Base-by-base conservation (phyloP, 192 early-diverging fungal genomes). In the Dispira simplex region DNA sequence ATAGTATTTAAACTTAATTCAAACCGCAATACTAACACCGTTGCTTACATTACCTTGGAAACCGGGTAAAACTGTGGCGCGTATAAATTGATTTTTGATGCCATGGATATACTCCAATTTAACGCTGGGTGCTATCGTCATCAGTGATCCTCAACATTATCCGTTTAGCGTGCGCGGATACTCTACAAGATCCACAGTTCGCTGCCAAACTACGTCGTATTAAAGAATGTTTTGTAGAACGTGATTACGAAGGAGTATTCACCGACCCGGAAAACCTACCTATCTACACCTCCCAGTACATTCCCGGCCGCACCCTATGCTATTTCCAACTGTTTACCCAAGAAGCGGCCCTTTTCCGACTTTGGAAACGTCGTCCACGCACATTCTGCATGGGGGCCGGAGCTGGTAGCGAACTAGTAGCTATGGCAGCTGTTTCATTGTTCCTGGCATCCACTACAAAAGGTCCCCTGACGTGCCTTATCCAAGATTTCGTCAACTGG, bases 281-380 rank as follows among this genome's bases (percentile, higher is more conserved):
- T 8, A 84, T 90, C 0, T 97, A 97, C 65, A 82, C 86, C n/a
- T 87, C 91, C 9, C 82, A 85, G 45, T 97, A 97, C 73, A 82
- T 86, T 27, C 87, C 91, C 2, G 82, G 84, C 8, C 83, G 94
- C 20, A 83, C 92, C 3, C 67, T 97, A 20, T 91, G 90, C 67
- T 97, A 94, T 70, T 85, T 80, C 53, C 76, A 86, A 56, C 66
- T 93, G 44, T 89, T 93, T 65, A 57, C 67, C 49, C 64, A 66
- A 27, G 65, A 77, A 59, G 65, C 73, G 0, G 66, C 74, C 44
- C 59, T 92, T n/a, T 63, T 77, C 32, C 63, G 45, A 0, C 70
- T 92, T 0, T 66, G 86, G 32, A 60, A 59, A 6, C 60, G 66
- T 0, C 70, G 71, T 10, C 81, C 79, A 0, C 67, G 64, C 8